Evolutionary conservation across 352 stramenopile genomes (phyloP).

Genomic region (Globisporangium carolinianum): DNA sequence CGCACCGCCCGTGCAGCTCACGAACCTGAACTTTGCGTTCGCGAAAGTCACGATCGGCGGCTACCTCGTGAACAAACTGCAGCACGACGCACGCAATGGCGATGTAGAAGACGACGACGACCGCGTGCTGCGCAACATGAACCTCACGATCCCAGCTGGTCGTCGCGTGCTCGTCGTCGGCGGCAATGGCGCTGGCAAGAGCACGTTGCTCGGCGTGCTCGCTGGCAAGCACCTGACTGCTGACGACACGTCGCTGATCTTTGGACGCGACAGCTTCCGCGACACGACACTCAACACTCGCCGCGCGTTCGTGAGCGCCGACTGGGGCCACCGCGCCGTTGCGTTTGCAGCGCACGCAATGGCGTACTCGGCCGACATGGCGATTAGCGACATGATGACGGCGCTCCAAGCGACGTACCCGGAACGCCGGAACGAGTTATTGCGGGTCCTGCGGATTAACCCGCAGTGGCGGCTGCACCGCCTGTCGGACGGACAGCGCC

Average conservation of each 20-base stretch:
- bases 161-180: constrained; percentile 92
- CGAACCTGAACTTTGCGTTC: constrained; percentile 62
- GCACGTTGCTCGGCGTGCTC: constrained; percentile 92
- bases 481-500: constrained; percentile 75
- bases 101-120: constrained; percentile 25
- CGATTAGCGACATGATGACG: constrained; percentile 96
- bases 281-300: constrained; percentile 93
- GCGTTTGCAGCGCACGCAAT: constrained; percentile 91
- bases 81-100: constrained; percentile 25
- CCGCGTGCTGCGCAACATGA: constrained; percentile 85
- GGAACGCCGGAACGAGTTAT: constrained; percentile 90
- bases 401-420: constrained; percentile 92
- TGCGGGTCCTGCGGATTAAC: constrained; percentile 95
- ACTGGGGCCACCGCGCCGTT: constrained; percentile 95
- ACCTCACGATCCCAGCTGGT: constrained; percentile 69
- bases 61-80: constrained; percentile 46
- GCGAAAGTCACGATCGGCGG: constrained; percentile 64
- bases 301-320: constrained; percentile 92
- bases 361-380: constrained; percentile 92
- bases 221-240: constrained; percentile 93
- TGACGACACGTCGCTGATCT: constrained; percentile 69
- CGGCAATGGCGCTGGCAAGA: constrained; percentile 95
- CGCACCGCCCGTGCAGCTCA: constrained; percentile 42
- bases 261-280: constrained; percentile 92
- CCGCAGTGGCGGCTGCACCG: constrained; percentile 86